These are phyloP conservation scores for Colletotrichum musae DNA, from an alignment of 2,329 filamentous ascomycete species.

Conservation along the genomic window DNA sequence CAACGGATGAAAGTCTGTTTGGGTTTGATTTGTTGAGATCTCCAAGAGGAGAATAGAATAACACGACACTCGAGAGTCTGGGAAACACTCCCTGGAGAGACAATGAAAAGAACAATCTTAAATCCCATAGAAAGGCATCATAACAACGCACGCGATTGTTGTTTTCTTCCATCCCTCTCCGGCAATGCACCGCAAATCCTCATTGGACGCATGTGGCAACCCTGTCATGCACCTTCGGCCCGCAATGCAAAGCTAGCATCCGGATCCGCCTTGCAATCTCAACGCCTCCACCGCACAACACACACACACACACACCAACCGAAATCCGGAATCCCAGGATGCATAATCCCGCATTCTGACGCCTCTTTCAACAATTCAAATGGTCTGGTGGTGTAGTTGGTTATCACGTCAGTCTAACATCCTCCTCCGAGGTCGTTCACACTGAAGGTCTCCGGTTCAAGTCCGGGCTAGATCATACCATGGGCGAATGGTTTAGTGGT, in stretches of 20 bases:
- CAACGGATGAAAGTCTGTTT: background rate
- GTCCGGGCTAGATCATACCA: slow-evolving; percentile 36
- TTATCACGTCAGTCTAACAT: slow-evolving; percentile 65
- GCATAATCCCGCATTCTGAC: background rate
- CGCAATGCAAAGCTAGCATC: slow-evolving; percentile 5
- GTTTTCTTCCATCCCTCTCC: too few relatives aligned
- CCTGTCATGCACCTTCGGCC: slow-evolving; percentile 7
- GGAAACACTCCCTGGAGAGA: background rate
- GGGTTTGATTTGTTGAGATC: background rate
- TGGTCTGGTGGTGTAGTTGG: slow-evolving; percentile 55
- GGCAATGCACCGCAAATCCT: background rate
- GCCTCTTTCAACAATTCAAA: background rate
- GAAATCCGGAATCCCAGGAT: background rate
- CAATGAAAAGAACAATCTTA: background rate
- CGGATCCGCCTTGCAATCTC: slow-evolving; percentile 17
- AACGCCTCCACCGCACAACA: slow-evolving; percentile 10
- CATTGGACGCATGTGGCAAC: slow-evolving; percentile 2
- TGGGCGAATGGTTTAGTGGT: slow-evolving; percentile 41
- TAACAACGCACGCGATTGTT: too few relatives aligned
- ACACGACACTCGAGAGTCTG: background rate
- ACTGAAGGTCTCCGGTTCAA: slow-evolving; percentile 42
- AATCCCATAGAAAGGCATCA: background rate
- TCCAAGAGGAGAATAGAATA: too few relatives aligned
- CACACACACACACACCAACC: background rate
- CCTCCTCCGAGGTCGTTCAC: background rate